A percentile compares a stretch with the other conserved stretches of the same genome.
Conservation (phyloP, 1,284 basidiomycete genomes). For the Apiotrichum sp. region DNA sequence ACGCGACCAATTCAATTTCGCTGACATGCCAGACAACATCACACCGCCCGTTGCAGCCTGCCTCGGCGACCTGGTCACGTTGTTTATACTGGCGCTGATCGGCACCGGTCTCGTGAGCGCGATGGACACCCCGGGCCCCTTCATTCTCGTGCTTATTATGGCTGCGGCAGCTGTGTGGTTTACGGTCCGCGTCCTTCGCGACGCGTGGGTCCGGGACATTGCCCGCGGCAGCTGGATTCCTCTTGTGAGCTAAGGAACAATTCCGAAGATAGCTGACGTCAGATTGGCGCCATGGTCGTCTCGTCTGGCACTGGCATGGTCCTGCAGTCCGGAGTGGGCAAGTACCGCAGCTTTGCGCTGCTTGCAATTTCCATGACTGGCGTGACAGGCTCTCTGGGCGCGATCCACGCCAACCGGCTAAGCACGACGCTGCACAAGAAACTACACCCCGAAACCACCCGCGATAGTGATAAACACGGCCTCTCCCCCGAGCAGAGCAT, state of each 20-base stretch:
- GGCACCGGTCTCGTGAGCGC: conserved; percentile 58
- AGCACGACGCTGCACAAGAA: conserved; percentile 56
- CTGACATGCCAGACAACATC: conserved; percentile 68
- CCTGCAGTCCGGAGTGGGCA: conserved; percentile 78
- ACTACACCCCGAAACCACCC: conserved; percentile 23
- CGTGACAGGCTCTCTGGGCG: conserved; percentile 78
- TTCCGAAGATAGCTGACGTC: conserved; percentile 49
- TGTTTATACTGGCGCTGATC: conserved; percentile 66
- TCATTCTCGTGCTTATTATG: conserved; percentile 55
- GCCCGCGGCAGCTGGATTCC: conserved; percentile 83
- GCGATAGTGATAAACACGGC: conserved; percentile 12
- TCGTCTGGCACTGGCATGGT: conserved; percentile 86
- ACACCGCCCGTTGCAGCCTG: conserved; percentile 88
- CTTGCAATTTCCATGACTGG: conserved; percentile 85
- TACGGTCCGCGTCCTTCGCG: conserved; percentile 52
- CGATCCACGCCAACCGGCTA: conserved; percentile 84
- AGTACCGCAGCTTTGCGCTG: conserved; percentile 80
- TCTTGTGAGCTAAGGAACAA: conserved; percentile 61
- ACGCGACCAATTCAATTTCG: conserved; percentile 3
- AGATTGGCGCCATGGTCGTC: conserved; percentile 76
- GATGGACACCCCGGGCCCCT: conserved; percentile 61
- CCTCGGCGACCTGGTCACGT: conserved; percentile 84
- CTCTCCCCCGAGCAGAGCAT: conserved; percentile 34
- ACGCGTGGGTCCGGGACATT: conserved; percentile 50
- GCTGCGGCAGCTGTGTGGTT: conserved; percentile 53